Percentiles rank a stretch among this genome's conserved stretches.
Evolutionary conservation across 2,329 filamentous ascomycete genomes (phyloP).

Genomic region (Nemania diffusa): DNA sequence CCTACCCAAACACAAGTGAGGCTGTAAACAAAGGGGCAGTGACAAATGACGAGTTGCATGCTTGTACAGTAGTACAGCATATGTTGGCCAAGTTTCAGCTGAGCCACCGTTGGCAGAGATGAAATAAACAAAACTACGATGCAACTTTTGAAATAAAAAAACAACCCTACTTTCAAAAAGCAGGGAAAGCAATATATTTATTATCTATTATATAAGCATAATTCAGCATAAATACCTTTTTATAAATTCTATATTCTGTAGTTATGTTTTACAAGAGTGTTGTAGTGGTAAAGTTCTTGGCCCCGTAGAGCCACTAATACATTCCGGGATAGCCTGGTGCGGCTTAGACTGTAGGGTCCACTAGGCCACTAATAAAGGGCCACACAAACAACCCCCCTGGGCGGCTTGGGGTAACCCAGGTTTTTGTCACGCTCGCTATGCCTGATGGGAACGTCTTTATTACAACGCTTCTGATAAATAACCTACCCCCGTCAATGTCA

Average conservation of each 20-base stretch:
- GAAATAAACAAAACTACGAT: background rate
- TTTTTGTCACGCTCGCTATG: background rate
- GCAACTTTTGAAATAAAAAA: too few species aligned
- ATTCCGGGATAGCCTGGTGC: background rate
- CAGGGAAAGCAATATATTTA: too few species aligned
- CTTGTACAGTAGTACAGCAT: background rate
- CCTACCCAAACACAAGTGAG: background rate
- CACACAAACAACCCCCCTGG: background rate
- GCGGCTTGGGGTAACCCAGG: background rate
- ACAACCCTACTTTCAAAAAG: too few species aligned
- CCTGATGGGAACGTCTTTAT: background rate
- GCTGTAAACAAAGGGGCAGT: background rate
- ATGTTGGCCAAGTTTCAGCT: background rate
- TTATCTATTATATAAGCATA: too few species aligned
- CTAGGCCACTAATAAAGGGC: background rate
- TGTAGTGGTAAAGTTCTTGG: too few species aligned
- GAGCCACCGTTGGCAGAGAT: background rate
- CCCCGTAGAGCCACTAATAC: too few species aligned
- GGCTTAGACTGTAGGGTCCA: background rate
- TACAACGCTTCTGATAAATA: constrained; percentile 15
- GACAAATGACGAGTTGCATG: background rate
- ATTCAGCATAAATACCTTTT: too few species aligned
- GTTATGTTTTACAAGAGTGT: too few species aligned
- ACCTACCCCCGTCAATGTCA: background rate
- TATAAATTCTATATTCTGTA: too few species aligned